Conservation (phyloP, 345 rosid species). For the Syzygium oleosum region DNA sequence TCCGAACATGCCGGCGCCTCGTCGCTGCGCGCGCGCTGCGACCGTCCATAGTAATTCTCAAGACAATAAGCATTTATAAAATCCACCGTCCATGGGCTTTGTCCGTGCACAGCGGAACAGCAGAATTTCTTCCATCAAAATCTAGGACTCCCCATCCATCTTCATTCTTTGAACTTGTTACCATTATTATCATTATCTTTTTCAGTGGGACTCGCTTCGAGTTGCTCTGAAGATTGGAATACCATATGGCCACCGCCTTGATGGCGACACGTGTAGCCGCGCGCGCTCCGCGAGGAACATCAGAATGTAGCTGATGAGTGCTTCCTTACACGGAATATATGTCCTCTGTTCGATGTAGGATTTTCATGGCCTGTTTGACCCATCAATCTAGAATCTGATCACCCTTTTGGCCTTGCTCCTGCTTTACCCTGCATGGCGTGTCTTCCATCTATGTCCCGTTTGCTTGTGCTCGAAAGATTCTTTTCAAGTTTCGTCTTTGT, state of each 20-base stretch:
- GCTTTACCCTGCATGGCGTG: slow-evolving; percentile 29
- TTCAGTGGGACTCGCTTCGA: neutral
- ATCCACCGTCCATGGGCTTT: neutral
- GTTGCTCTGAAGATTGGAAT: neutral
- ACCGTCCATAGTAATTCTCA: neutral
- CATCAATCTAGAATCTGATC: neutral
- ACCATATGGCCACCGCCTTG: neutral
- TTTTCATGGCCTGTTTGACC: slow-evolving; percentile 28
- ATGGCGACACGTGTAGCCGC: neutral
- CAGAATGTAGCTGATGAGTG: neutral
- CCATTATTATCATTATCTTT: neutral
- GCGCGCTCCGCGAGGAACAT: neutral
- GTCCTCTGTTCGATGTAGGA: slow-evolving; percentile 21
- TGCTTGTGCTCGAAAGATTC: neutral
- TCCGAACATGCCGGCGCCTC: neutral
- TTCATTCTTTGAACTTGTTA: neutral
- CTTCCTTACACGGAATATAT: neutral
- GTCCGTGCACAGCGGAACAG: neutral
- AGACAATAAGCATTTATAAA: neutral
- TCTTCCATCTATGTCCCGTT: neutral
- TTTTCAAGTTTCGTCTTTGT: neutral
- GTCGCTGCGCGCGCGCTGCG: neutral
- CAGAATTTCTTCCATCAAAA: neutral
- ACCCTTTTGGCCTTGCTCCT: slow-evolving; percentile 20
- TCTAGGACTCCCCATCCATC: neutral